Evolutionary conservation across 148 eudicot species (phyloP), one percentile per base, ranked within the genome.

Genomic region (Rhododendron griersonianum): DNA sequence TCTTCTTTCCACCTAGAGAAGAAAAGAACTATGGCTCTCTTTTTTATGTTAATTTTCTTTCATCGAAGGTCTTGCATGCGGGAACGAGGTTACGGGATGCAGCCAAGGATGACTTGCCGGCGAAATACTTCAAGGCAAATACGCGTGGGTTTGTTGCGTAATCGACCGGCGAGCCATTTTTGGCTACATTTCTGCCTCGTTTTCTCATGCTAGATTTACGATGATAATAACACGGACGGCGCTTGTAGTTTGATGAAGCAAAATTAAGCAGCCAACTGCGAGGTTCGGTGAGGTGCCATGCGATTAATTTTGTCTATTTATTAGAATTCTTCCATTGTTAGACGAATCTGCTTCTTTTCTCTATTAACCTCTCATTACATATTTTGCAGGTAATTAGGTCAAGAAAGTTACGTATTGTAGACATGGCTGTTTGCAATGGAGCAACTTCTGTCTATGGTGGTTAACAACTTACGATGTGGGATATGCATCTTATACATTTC

Each of bases 41-140:
- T 23, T 41, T 21, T 10, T 78, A 3, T 23, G 23, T 44, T 23
- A 55, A n/a, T 21, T 8, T 28, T 35, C 33, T 48, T 71, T 88
- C 88, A 88, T 90, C 86, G 59, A 28, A 87, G 61, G 88, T 91
- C 92, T 90, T 88, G 90, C 93, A 91, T 91, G 93, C 53, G 92
- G 87, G 81, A 84, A 90, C 23, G 85, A 91, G 87, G 89, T 57
- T 39, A 87, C 25, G 84, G 75, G 81, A 19, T 91, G 89, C 78
- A 91, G 93, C 93, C 93, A 91, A 91, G 93, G 92, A 91, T 91
- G 93, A 91, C 91, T 91, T 91, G 93, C 93, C 93, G 92, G 89
- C 83, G 57, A 63, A 23, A 0, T 45, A 19, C 21, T 44, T 0
- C 1, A 41, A 4, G 7, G 25, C 2, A 8, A 6, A 77, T 6